Evolutionary conservation across 768 basidiomycete species (phyloP), one percentile per base, ranked within the genome.

Genomic region (Guyanaporus albipodus): DNA sequence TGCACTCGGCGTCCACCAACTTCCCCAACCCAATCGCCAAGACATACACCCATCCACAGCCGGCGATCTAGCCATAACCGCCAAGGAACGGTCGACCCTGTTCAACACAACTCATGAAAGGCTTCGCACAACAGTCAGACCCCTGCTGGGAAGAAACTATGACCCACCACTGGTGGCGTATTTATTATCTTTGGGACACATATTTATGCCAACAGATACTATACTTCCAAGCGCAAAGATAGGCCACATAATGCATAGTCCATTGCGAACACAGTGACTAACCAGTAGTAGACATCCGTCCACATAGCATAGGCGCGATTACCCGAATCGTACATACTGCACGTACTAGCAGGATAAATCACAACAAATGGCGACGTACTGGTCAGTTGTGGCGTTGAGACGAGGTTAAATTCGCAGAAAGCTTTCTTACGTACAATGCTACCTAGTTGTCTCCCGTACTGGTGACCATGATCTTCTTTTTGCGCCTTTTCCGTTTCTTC

Each of bases 401-500:
- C 12, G 34, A 39, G 36, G 24, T 18, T 34, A 38, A 29, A 39
- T 28, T 28, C 23, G 29, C 22, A 12, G 14, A 17, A 21, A 7
- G 26, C 14, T 19, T 22, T 9, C 22, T 56, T 58, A 56, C 56
- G 54, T 60, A 55, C 44, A 14, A 21, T 17, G 39, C n/a, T 32
- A 28, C n/a, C 48, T 38, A 42, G 19, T 41, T 49, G 45, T 53
- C 50, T 51, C 44, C 52, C 36, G 59, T 59, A 46, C 48, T 53
- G 42, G 55, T 24, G 22, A 56, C 57, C 52, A 42, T 54, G 56
- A 76, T 80, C 66, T 75, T 81, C 56, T 73, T 79, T 57, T 75
- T 80, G 47, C 69, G 73, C 50, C 75, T 69, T 61, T 67, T 77
- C 7, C 77, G 71, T 52, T 72, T 83, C 68, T 77, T 83, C 58